phyloP scores from a whole-genome alignment of 2,329 filamentous ascomycete species.

The Colletotrichum sp. region DNA sequence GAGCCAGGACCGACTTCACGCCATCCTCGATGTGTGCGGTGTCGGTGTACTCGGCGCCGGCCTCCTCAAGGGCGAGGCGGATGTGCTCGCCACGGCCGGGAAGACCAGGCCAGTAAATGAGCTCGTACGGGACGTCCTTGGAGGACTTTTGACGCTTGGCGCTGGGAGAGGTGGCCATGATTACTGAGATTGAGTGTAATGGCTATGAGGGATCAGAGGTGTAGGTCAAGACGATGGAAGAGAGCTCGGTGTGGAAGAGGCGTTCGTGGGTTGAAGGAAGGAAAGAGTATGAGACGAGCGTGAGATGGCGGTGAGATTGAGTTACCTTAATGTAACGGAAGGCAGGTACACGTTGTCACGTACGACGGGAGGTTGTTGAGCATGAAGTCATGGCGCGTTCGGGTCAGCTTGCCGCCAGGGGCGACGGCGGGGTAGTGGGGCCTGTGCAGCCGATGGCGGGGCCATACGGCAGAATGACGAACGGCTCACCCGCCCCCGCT shows the following conservation, averaged over 20 bases:
- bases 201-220: not conserved
- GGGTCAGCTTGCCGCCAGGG: not conserved
- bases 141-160: slow-evolving; percentile 34
- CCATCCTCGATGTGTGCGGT: slow-evolving; percentile 53
- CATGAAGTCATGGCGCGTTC: slow-evolving; percentile 9
- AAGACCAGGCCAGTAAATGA: slow-evolving; percentile 74
- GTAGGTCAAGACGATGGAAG: not conserved
- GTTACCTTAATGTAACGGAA: not conserved
- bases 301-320: not conserved
- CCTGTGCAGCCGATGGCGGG: slow-evolving; percentile 4
- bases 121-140: slow-evolving; percentile 60
- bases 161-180: slow-evolving; percentile 21
- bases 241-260: not conserved
- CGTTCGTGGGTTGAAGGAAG: not conserved
- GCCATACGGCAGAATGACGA: not conserved
- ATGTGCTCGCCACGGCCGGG: slow-evolving; percentile 79
- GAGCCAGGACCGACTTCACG: slow-evolving; percentile 51
- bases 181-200: not conserved
- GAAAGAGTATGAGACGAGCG: not conserved
- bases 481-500: not conserved
- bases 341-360: not conserved
- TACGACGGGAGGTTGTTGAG: not conserved
- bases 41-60: slow-evolving; percentile 69
- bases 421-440: slow-evolving; percentile 4
- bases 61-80: slow-evolving; percentile 75